Percentiles rank a stretch among this genome's conserved stretches.
Conservation (phyloP, 1,284 basidiomycete genomes). For the Chondrostereum purpureum region DNA sequence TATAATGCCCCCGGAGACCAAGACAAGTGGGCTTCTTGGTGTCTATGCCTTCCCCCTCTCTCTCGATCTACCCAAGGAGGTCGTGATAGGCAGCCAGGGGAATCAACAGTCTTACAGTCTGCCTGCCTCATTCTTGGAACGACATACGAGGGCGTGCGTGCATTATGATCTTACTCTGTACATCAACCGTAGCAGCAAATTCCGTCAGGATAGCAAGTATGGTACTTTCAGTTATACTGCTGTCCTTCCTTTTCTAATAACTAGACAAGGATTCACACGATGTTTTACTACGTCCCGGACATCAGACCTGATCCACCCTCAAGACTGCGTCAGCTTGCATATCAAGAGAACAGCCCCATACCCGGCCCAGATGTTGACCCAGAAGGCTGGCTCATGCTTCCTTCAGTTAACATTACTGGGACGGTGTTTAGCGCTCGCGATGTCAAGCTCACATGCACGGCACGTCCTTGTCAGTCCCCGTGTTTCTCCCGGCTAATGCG, state of each 20-base stretch:
- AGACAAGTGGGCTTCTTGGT: constrained; percentile 23
- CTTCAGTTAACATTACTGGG: constrained; percentile 22
- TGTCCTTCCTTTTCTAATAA: neutral
- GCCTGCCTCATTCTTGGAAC: constrained; percentile 29
- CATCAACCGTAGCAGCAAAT: constrained; percentile 23
- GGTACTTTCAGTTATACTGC: constrained; percentile 9
- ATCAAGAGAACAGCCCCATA: constrained; percentile 23
- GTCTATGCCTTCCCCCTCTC: constrained; percentile 30
- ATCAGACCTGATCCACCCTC: constrained; percentile 27
- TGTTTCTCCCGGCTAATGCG: constrained; percentile 1
- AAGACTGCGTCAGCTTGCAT: constrained; percentile 27
- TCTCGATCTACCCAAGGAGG: constrained; percentile 26
- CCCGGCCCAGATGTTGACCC: constrained; percentile 29
- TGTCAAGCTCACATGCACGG: constrained; percentile 25
- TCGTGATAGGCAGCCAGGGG: constrained; percentile 11
- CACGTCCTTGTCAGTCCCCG: constrained; percentile 17
- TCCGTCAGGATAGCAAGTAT: constrained; percentile 30
- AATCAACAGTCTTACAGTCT: constrained; percentile 13
- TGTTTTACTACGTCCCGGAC: constrained; percentile 31
- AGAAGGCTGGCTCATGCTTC: constrained; percentile 29
- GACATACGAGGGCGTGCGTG: constrained; percentile 22
- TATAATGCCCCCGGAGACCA: constrained; percentile 7
- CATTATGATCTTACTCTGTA: constrained; percentile 28
- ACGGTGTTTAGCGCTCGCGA: constrained; percentile 24
- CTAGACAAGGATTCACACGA: constrained; percentile 12